phyloP scores from a whole-genome alignment of 2,329 filamentous ascomycete species.

The Apiospora kogelbergensis region DNA sequence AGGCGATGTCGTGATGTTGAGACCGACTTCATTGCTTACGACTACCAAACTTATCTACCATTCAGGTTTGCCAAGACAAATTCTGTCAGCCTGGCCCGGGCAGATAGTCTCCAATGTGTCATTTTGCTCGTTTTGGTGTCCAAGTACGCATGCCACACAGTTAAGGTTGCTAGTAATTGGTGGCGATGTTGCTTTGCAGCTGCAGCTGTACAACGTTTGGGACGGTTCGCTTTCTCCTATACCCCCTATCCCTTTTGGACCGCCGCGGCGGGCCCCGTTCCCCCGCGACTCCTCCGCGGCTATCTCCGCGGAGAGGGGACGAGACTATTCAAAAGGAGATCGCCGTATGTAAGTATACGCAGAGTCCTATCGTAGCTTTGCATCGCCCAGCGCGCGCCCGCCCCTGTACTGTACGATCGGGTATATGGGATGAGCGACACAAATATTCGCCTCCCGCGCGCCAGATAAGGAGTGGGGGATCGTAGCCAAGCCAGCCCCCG shows the following conservation, averaged over 20 bases:
- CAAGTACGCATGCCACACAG: too few species aligned
- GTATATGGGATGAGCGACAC: background rate
- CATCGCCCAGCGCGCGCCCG: background rate
- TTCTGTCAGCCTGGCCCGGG: background rate
- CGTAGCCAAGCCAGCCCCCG: background rate
- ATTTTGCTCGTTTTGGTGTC: too few species aligned
- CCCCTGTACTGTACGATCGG: background rate
- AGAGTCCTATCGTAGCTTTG: background rate
- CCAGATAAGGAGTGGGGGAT: background rate
- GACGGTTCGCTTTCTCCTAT: background rate
- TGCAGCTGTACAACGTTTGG: too few species aligned
- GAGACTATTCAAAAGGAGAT: background rate
- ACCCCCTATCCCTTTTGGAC: too few species aligned
- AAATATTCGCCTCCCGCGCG: background rate
- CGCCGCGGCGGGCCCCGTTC: background rate
- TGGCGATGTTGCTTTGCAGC: too few species aligned
- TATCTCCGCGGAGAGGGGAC: background rate
- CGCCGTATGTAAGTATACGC: background rate
- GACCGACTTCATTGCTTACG: too few species aligned
- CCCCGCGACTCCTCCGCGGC: too few species aligned
- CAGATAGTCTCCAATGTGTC: background rate
- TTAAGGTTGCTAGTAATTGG: too few species aligned
- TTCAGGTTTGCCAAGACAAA: too few species aligned
- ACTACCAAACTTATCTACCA: too few species aligned
- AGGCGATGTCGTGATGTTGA: too few species aligned